A percentile compares a stretch with the other conserved stretches of the same genome.
Evolutionary conservation across 306 rosid genomes (phyloP).

Genomic region (Alnus glutinosa): DNA sequence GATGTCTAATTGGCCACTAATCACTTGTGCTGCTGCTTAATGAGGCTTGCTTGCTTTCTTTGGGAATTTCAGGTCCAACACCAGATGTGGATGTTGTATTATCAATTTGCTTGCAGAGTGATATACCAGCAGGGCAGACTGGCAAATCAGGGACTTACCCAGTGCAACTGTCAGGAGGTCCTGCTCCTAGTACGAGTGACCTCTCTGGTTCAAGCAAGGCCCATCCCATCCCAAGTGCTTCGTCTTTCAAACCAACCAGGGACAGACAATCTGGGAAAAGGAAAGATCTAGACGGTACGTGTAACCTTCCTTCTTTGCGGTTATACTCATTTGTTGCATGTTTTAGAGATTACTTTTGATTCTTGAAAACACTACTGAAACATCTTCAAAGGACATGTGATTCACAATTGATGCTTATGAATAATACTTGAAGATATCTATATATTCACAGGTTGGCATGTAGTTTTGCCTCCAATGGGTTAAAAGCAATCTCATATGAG

Average conservation of each 20-base stretch:
- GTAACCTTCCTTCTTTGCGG: conserved; percentile 18
- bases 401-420: background rate
- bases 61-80: conserved; percentile 70
- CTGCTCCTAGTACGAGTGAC: conserved; percentile 70
- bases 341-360: background rate
- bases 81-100: conserved; percentile 86
- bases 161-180: conserved; percentile 46
- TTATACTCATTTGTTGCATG: background rate
- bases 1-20: background rate
- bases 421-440: background rate
- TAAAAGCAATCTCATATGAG: background rate
- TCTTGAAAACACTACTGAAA: background rate
- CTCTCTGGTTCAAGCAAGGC: conserved; percentile 87
- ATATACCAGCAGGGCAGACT: conserved; percentile 51
- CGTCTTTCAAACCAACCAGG: conserved; percentile 55
- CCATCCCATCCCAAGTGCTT: conserved; percentile 58
- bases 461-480: too few relatives aligned
- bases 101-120: conserved; percentile 87
- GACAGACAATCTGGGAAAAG: conserved; percentile 67
- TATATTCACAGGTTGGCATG: background rate
- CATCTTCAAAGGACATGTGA: background rate
- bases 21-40: conserved; percentile 5
- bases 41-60: conserved; percentile 27
- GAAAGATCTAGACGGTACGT: conserved; percentile 76
- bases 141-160: conserved; percentile 44